These are phyloP conservation scores for Cicer cuneatum DNA, from an alignment of 306 rosid genomes.

Conservation along the genomic window DNA sequence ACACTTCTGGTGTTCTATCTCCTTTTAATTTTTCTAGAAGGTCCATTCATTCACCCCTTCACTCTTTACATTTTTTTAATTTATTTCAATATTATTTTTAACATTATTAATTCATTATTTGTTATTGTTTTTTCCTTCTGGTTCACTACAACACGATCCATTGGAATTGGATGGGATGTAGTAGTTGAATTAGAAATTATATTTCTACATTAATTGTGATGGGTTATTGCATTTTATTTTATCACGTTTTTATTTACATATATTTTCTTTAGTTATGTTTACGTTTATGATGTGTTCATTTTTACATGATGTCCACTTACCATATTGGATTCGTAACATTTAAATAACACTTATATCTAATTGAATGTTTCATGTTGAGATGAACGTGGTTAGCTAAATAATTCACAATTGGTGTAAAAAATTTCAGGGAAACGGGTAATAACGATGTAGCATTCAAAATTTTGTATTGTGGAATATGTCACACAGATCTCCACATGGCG, in stretches of 20 bases:
- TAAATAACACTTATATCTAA: too few species aligned
- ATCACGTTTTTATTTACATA: too few species aligned
- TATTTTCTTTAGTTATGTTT: too few species aligned
- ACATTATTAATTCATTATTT: background rate
- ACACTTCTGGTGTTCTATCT: constrained; percentile 50
- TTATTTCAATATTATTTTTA: background rate
- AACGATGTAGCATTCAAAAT: constrained; percentile 58
- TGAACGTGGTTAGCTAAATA: background rate
- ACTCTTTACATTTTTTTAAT: background rate
- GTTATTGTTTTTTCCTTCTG: background rate
- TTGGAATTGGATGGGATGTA: too few species aligned
- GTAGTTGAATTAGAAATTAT: too few species aligned
- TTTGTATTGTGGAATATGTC: constrained; percentile 65
- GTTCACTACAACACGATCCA: too few species aligned
- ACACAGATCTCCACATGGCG: constrained; percentile 53
- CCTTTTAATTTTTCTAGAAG: constrained; percentile 58
- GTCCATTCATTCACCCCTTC: constrained; percentile 13
- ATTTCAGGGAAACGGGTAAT: constrained; percentile 49
- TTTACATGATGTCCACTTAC: too few species aligned
- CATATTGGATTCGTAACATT: too few species aligned
- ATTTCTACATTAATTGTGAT: too few species aligned
- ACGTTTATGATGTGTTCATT: too few species aligned
- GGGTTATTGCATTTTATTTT: too few species aligned
- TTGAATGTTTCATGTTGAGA: too few species aligned
- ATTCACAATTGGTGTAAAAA: background rate